A percentile compares a stretch with the other conserved stretches of the same genome.
Evolutionary conservation across 2,329 filamentous ascomycete genomes (phyloP).

Genomic region (Colletotrichum euphorbiae): DNA sequence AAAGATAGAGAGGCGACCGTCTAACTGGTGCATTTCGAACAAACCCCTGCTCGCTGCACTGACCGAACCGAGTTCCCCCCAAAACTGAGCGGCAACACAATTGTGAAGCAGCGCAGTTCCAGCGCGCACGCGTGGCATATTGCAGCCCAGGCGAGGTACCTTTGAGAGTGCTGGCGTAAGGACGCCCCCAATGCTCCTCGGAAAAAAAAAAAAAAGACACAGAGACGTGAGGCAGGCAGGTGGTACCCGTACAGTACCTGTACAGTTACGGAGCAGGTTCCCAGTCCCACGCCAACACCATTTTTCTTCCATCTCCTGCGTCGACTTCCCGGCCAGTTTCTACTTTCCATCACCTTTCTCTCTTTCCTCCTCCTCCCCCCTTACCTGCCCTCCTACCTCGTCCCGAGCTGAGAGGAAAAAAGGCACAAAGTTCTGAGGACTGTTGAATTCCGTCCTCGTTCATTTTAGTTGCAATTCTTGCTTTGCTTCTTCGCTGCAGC

Average conservation of each 20-base stretch:
- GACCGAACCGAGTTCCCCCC: background rate
- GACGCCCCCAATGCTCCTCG: background rate
- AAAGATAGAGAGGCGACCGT: too few relatives aligned
- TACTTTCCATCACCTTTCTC: conserved; percentile 45
- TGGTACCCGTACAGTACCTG: background rate
- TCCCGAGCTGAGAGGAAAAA: conserved; percentile 40
- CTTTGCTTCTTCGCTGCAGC: conserved; percentile 36
- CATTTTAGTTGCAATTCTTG: conserved; percentile 35
- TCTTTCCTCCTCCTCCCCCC: conserved; percentile 39
- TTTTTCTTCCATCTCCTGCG: conserved; percentile 38
- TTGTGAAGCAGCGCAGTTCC: background rate
- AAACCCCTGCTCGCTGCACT: conserved; percentile 9
- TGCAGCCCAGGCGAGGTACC: too few relatives aligned
- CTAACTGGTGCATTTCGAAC: too few relatives aligned
- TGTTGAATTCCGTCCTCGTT: conserved; percentile 35
- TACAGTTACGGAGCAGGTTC: conserved; percentile 35
- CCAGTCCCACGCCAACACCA: conserved; percentile 41
- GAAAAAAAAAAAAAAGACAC: background rate
- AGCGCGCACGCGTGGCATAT: background rate
- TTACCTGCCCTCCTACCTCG: conserved; percentile 35
- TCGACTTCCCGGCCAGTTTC: conserved; percentile 43
- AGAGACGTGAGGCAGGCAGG: conserved; percentile 12
- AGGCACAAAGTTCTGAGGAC: conserved; percentile 33
- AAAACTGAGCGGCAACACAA: too few relatives aligned
- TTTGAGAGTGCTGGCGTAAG: too few relatives aligned